Evolutionary conservation across 352 stramenopile genomes (phyloP).

Genomic region (Globisporangium radiosum): DNA sequence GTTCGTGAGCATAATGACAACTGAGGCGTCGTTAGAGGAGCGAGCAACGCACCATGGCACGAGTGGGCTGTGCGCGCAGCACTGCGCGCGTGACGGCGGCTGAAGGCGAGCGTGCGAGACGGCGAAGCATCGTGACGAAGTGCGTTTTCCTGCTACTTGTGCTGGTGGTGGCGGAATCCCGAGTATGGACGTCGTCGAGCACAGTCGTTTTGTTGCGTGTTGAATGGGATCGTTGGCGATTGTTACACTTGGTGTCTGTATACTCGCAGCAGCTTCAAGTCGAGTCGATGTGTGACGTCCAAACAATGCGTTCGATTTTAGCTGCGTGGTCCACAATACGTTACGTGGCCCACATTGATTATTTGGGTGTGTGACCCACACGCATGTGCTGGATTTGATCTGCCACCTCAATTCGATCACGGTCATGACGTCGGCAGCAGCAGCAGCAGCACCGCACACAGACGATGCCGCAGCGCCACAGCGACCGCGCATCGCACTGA

Average conservation of each 20-base stretch:
- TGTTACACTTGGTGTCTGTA: not conserved
- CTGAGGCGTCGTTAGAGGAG: not conserved
- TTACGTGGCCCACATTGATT: not conserved
- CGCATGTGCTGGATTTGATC: too few species aligned
- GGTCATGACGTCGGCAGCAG: not conserved
- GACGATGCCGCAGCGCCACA: not conserved
- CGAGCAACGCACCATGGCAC: conserved; percentile 2
- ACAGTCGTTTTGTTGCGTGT: not conserved
- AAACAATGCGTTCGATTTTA: conserved; percentile 9
- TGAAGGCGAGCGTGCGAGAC: conserved; percentile 21
- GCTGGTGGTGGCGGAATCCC: not conserved
- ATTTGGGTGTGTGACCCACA: not conserved
- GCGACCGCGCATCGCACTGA: conserved; percentile 35
- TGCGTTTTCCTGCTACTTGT: not conserved
- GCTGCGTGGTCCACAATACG: not conserved
- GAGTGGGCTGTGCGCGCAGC: conserved; percentile 2
- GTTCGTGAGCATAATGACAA: too few species aligned
- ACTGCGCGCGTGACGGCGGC: conserved; percentile 9
- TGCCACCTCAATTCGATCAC: not conserved
- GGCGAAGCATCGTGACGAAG: conserved; percentile 5
- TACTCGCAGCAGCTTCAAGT: conserved; percentile 5
- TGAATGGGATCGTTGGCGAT: too few species aligned
- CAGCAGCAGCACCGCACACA: not conserved
- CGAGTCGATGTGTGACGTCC: not conserved
- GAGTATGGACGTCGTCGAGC: not conserved